These are phyloP conservation scores for Talaromyces sp. DNA, from an alignment of 2,329 filamentous ascomycete genomes.

Conservation along the genomic window DNA sequence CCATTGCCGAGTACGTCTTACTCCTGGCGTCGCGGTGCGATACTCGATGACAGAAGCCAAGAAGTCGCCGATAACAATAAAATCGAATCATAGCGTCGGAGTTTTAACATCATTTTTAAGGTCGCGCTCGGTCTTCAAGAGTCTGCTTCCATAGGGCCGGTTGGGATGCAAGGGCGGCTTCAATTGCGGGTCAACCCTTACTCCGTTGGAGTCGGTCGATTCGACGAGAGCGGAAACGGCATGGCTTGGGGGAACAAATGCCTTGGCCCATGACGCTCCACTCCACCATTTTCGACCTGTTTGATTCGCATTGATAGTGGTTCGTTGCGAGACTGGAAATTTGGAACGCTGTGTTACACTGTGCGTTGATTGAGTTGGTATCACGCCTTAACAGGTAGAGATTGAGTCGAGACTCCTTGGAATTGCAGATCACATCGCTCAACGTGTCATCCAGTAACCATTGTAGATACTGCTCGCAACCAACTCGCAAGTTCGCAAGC, in stretches of 20 bases:
- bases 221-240: slow-evolving; percentile 7
- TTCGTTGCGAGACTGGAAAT: not conserved
- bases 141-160: slow-evolving; percentile 10
- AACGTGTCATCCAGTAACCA: not conserved
- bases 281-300: not conserved
- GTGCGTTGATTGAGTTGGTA: not conserved
- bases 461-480: not conserved
- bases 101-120: not conserved
- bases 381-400: not conserved
- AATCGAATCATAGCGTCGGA: not conserved
- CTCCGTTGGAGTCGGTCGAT: not conserved
- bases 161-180: slow-evolving; percentile 15
- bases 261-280: not conserved
- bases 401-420: not conserved
- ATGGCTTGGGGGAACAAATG: not conserved
- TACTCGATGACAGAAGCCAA: slow-evolving; percentile 4
- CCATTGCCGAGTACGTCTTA: not conserved
- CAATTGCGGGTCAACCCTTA: slow-evolving; percentile 12
- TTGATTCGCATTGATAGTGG: not conserved
- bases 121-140: not conserved
- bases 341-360: not conserved
- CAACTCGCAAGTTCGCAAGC: not conserved
- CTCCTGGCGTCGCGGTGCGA: not conserved
- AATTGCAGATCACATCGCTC: not conserved
- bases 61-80: not conserved